Evolutionary conservation across 371 early-diverging fungal species (phyloP), one percentile per base, ranked within the genome.

Genomic region (Homolaphlyctis polyrhiza): DNA sequence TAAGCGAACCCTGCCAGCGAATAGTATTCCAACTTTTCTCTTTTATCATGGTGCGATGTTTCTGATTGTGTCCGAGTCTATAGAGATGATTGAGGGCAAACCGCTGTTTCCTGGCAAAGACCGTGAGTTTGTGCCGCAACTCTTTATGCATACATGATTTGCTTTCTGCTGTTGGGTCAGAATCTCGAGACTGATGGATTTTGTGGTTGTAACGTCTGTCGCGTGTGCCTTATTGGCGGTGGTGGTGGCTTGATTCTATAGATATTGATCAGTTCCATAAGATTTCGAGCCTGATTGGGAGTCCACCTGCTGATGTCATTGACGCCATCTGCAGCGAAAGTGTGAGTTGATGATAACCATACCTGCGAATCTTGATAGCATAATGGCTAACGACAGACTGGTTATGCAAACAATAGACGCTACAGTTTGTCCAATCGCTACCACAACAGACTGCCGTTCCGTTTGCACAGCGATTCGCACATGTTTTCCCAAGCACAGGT

Each of bases 61-160:
- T 14, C 52, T 28, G 32, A 51, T 27, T 51, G 52, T 51, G 8
- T 16, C 39, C 13, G 35, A 1, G 2, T 57, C 47, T 29, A 18
- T 58, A 71, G 99, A 98, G 78, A 96, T 99, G 93, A 70, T 97
- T 43, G 91, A 92, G 76, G 94, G 95, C 71, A 91, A 90, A 72
- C 96, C 97, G 35, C 69, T 98, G 59, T 98, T 98, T 81, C 94
- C 97, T 1, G 99, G 91, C 57, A 94, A 93, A 71, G 96, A 95
- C 76, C 96, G 90, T 74, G 89, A 96, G 36, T 92, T 93, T 57
- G n/a, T n/a, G n/a, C n/a, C n/a, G n/a, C n/a, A n/a, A n/a, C n/a
- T n/a, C n/a, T n/a, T n/a, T n/a, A n/a, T n/a, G n/a, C n/a, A n/a
- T n/a, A n/a, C n/a, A n/a, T n/a, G n/a, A n/a, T n/a, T n/a, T n/a